Base-by-base conservation (phyloP, 805 yeast species). In the Cyberlindnera meyerae region DNA sequence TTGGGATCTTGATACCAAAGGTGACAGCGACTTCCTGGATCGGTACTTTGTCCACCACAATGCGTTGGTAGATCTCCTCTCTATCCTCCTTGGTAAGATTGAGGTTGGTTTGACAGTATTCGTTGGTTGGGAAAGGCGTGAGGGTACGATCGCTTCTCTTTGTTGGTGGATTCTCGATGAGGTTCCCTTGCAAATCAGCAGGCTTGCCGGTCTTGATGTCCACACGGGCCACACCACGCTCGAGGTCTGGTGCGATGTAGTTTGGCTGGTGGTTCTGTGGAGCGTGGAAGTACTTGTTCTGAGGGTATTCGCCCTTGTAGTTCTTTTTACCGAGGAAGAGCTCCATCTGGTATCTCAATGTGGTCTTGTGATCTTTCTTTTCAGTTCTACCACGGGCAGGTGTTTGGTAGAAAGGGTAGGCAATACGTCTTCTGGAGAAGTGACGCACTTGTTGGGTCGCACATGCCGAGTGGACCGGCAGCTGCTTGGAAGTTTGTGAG, bases 101-200 rank as follows among this genome's bases (percentile, higher is more conserved):
- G 21, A 70, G 62, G 42, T 83, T 85, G 18, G 96, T 82, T 45
- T 68, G 68, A 43, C 93, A 81, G 57, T 69, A 70, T 17, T 69
- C 62, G 60, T 93, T 93, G 35, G 67, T 66, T 16, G 95, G 94
- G 62, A 93, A 90, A 13, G 98, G 98, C 43, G 74, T 79, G 45
- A 82, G 60, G n/a, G 36, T 47, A 27, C 48, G 34, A 28, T 31
- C 35, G 8, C 36, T 27, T 34, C 39, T 42, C 25, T 39, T 37
- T 5, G 29, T 24, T 6, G 29, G 34, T 22, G 31, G 30, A 13
- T 27, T 34, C 15, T 44, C 45, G 24, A 46, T 27, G 6, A 30
- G 38, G 21, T 34, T 44, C 11, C 50, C 55, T 9, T 43, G 46
- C 6, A 44, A 43, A 18, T 50, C 49, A 18, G 61, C 42, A 4